phyloP scores from a whole-genome alignment of 768 basidiomycete species.

The Sporobolomyces phaffii region DNA sequence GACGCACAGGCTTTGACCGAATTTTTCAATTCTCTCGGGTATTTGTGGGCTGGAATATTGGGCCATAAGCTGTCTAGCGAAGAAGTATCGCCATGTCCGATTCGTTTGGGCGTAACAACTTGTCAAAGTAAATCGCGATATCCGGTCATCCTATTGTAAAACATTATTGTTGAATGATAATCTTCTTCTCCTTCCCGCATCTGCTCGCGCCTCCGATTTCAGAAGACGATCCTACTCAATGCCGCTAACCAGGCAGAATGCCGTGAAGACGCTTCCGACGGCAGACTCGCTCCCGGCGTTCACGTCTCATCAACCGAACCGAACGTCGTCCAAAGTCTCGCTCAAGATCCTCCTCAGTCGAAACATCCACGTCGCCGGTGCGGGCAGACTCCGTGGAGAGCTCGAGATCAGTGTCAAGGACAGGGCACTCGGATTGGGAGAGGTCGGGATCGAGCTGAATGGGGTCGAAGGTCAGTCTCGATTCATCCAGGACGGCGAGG shows the following conservation, averaged over 20 bases:
- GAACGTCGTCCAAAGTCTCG: conserved; percentile 5
- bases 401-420: conserved; percentile 33
- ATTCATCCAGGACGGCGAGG: neutral
- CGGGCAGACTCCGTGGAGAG: conserved; percentile 22
- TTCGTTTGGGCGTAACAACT: too few species aligned
- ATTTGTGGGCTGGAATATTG: too few species aligned
- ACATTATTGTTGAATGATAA: too few species aligned
- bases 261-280: neutral
- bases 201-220: too few species aligned
- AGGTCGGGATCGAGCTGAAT: conserved; percentile 33
- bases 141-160: too few species aligned
- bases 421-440: conserved; percentile 32
- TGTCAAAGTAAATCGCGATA: too few species aligned
- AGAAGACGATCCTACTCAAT: too few species aligned
- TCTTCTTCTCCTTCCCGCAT: too few species aligned
- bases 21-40: neutral
- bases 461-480: conserved; percentile 37
- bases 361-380: conserved; percentile 35
- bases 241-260: conserved; percentile 1
- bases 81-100: too few species aligned
- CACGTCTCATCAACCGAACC: neutral
- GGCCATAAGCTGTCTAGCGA: too few species aligned
- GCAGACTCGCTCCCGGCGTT: conserved; percentile 3
- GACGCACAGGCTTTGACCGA: neutral
- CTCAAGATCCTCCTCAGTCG: conserved; percentile 7